Evolutionary conservation across 2,329 filamentous ascomycete genomes (phyloP).

Genomic region (Drechslerella coelobrocha): DNA sequence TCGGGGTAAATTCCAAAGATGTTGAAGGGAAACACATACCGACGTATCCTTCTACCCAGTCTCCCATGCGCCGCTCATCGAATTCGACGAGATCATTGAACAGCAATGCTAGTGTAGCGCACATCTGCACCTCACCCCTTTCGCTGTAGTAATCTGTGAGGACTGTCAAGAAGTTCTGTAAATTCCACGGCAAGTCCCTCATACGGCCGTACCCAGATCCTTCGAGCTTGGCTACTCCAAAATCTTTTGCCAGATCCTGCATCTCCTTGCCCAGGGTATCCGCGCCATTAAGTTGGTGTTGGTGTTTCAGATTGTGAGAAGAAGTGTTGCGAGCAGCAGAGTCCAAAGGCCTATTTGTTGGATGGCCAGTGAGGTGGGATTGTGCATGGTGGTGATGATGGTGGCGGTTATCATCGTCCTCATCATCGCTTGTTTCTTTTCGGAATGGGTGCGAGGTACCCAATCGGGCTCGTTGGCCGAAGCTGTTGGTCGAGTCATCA

Average conservation of each 20-base stretch:
- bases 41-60: slow-evolving; percentile 53
- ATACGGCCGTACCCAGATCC: slow-evolving; percentile 43
- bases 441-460: slow-evolving; percentile 36
- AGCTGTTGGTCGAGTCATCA: slow-evolving; percentile 44
- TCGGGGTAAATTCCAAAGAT: neutral
- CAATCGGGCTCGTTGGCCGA: slow-evolving; percentile 30
- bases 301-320: slow-evolving; percentile 45
- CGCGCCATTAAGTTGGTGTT: slow-evolving; percentile 32
- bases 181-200: slow-evolving; percentile 50
- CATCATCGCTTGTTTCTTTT: slow-evolving; percentile 43
- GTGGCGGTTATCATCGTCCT: slow-evolving; percentile 25
- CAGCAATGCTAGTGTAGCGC: slow-evolving; percentile 51
- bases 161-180: slow-evolving; percentile 51
- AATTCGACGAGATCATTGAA: slow-evolving; percentile 37
- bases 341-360: slow-evolving; percentile 23
- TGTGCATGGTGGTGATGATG: slow-evolving; percentile 11
- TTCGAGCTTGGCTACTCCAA: slow-evolving; percentile 33
- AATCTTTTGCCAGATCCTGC: slow-evolving; percentile 41
- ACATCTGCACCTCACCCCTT: slow-evolving; percentile 53
- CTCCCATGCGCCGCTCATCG: slow-evolving; percentile 50
- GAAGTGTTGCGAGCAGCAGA: slow-evolving; percentile 27
- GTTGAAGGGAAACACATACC: slow-evolving; percentile 22
- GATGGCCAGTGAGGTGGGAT: slow-evolving; percentile 6
- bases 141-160: slow-evolving; percentile 51
- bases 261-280: slow-evolving; percentile 33